Conservation (phyloP, 257 asterid genomes). For the Penstemon eatonii region DNA sequence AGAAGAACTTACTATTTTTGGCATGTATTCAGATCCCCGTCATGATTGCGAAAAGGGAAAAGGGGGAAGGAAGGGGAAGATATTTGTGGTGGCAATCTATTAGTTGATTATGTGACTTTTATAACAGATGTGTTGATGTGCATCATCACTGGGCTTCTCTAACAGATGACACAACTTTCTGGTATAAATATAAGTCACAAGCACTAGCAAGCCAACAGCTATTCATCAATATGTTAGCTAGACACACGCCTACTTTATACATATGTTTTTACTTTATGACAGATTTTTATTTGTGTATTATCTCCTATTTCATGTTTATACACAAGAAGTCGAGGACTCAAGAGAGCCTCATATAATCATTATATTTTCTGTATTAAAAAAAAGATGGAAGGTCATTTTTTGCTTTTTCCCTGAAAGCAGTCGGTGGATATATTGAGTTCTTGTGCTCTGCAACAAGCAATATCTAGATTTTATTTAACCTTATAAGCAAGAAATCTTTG, state of each 20-base stretch:
- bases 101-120: constrained; percentile 14
- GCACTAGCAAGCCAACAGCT: background rate
- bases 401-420: constrained; percentile 2
- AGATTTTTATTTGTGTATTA: background rate
- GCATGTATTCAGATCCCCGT: background rate
- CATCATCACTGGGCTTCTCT: background rate
- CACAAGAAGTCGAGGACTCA: too few species aligned
- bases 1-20: constrained; percentile 15
- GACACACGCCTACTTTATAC: background rate
- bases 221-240: constrained; percentile 7
- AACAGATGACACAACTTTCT: background rate
- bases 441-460: background rate
- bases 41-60: constrained; percentile 19
- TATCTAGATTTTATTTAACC: background rate
- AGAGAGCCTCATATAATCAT: background rate
- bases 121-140: background rate
- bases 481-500: too few species aligned
- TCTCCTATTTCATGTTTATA: background rate
- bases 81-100: constrained; percentile 16
- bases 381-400: background rate
- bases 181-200: background rate
- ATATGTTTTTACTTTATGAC: background rate
- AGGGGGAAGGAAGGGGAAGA: constrained; percentile 24
- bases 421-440: background rate
- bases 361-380: background rate